A percentile compares a stretch with the other conserved stretches of the same genome.
These are phyloP conservation scores for Hypoxylon sp. DNA, from an alignment of 2,329 filamentous ascomycete genomes.

Conservation along the genomic window DNA sequence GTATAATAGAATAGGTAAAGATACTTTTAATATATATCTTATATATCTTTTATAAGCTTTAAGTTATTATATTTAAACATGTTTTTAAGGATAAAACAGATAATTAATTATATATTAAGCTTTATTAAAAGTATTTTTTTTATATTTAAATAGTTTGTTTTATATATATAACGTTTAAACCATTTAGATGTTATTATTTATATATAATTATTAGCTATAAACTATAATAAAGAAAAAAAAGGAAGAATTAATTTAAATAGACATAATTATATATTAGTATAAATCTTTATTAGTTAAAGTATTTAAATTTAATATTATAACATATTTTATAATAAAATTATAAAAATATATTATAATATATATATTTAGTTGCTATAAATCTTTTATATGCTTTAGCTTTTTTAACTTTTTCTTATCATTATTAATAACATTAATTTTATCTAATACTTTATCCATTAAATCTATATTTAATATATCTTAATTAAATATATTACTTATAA, in stretches of 20 bases:
- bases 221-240: not conserved
- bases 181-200: not conserved
- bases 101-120: constrained; percentile 1
- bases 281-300: constrained; percentile 1
- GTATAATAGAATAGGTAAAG: not conserved
- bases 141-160: not conserved
- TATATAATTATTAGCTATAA: not conserved
- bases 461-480: not conserved
- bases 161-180: not conserved
- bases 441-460: not conserved
- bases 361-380: not conserved
- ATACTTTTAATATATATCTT: not conserved
- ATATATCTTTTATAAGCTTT: not conserved
- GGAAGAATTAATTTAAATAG: not conserved
- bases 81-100: not conserved
- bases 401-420: not conserved
- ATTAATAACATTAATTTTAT: not conserved
- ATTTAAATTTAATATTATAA: not conserved
- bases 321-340: not conserved
- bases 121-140: not conserved
- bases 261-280: not conserved
- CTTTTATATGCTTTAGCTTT: not conserved
- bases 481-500: not conserved
- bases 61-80: not conserved
- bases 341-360: constrained; percentile 2